Base-by-base conservation (phyloP, 371 early-diverging fungal genomes). In the Syncephalastrum monosporum region DNA sequence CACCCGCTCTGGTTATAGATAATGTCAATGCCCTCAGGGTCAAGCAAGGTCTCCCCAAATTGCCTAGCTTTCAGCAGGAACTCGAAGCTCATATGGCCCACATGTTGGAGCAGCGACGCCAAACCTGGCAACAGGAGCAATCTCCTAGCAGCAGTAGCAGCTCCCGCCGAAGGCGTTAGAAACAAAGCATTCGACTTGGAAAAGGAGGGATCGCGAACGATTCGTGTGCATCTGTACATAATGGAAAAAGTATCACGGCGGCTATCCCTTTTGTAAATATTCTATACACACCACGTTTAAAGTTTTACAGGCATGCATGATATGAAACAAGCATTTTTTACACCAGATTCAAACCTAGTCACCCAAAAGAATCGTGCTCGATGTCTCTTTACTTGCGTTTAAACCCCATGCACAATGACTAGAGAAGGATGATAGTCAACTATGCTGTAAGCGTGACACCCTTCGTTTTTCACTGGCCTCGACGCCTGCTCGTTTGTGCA, bases 51-150 rank as follows among this genome's bases (percentile, higher is more conserved):
- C 48, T 79, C 47, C 46, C 55, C 14, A 68, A 63, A 50, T 33
- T 79, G 54, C 75, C 80, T 3, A 70, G 74, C 55, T 57, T 79
- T 16, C 74, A 76, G 23, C 72, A 74, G 46, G 80, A 79, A 45
- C 16, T 74, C 13, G 80, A 79, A 48, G 73, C 70, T 16, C 65
- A 71, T 41, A 58, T 76, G 63, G 77, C 80, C 46, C 67, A 62
- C 60, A 27, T 50, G 16, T 24, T 79, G 43, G 72, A 79, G 53
- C 67, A 79, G 29, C 63, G 76, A 51, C 64, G 79, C 13, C 56
- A 70, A 19, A 68, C 67, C 24, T 79, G 79, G 79, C 79, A 75
- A 47, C 24, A 42, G 24, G 49, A 46, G 6, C n/a, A 42, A 21
- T 42, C 50, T 3, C 49, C 52, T 33, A 10, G 38, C 38, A 33